Base-by-base conservation (phyloP, 208 protist species). In the Plasmodiophora brassicae region DNA sequence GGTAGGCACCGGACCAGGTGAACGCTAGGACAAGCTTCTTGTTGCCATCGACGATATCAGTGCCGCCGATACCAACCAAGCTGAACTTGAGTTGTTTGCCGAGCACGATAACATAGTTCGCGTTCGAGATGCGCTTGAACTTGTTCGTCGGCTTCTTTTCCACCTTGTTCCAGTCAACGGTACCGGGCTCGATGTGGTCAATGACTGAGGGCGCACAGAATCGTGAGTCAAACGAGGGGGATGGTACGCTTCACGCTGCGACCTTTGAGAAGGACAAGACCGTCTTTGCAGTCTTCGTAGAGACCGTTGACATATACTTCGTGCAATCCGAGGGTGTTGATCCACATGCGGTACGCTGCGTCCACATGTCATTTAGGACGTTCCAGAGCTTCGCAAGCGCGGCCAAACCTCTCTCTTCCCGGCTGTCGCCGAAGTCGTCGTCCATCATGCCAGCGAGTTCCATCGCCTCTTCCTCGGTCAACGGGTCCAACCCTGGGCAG, bases 261-360 rank as follows among this genome's bases (percentile, higher is more conserved):
- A 78, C 65, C 65, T 78, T 78, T 78, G 5, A 78, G 65, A 38
- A 78, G n/a, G 65, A 78, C 65, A 5, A 78, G 65, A 1, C 91
- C 91, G 45, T 93, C 90, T 0, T 65, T 39, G 38, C 50, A 85
- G 60, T 91, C 91, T 0, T 89, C 85, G 57, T 85, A 91, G 32
- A 93, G 88, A 36, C 88, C 86, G 54, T 1, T 71, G 10, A 91
- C 72, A 38, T 86, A 90, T 0, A 90, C 46, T 36, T 60, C 87
- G 38, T 92, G 88, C 35, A 93, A 45, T 39, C 89, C 91, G 38
- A 92, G 87, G 1, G 90, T 91, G 50, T 93, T 93, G 46, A 93
- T 92, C 92, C 92, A 93, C 85, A 92, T 93, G 45, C 92, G 87
- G 87, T 91, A 92, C 28, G 91, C 89, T 78, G 41, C 5, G 41